phyloP scores from a whole-genome alignment of 2,329 filamentous ascomycete species.

The Trichoderma simmonsii region DNA sequence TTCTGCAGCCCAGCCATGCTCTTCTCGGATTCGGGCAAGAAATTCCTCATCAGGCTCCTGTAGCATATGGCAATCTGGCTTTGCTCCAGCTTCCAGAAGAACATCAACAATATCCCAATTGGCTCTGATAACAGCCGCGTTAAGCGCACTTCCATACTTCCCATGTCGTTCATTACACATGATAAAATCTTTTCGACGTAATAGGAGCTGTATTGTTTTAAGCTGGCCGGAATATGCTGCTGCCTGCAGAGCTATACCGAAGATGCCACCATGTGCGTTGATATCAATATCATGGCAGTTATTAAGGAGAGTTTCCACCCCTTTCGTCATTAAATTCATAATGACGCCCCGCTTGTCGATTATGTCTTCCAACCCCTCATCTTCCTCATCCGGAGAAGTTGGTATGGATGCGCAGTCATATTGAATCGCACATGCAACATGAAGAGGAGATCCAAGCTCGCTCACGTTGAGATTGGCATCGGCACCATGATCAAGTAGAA shows the following conservation, averaged over 20 bases:
- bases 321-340: not conserved
- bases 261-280: not conserved
- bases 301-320: not conserved
- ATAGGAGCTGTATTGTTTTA: not conserved
- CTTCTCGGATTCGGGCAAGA: not conserved
- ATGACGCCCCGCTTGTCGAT: not conserved
- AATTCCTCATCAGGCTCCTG: not conserved
- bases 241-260: not conserved
- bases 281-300: not conserved
- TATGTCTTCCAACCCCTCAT: not conserved
- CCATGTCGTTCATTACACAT: not conserved
- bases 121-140: conserved; percentile 13
- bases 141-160: conserved; percentile 1
- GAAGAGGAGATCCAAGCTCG: conserved; percentile 18
- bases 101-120: conserved; percentile 14
- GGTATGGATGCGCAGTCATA: not conserved
- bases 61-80: conserved; percentile 6
- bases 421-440: conserved; percentile 9
- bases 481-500: conserved; percentile 13
- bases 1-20: not conserved
- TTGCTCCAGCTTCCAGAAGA: conserved; percentile 16
- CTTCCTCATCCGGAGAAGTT: not conserved
- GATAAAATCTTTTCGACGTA: not conserved
- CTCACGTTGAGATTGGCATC: not conserved
- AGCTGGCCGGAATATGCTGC: not conserved